Evolutionary conservation across 2,329 filamentous ascomycete genomes (phyloP).

Genomic region (Nannizziopsis arthrosporioides): DNA sequence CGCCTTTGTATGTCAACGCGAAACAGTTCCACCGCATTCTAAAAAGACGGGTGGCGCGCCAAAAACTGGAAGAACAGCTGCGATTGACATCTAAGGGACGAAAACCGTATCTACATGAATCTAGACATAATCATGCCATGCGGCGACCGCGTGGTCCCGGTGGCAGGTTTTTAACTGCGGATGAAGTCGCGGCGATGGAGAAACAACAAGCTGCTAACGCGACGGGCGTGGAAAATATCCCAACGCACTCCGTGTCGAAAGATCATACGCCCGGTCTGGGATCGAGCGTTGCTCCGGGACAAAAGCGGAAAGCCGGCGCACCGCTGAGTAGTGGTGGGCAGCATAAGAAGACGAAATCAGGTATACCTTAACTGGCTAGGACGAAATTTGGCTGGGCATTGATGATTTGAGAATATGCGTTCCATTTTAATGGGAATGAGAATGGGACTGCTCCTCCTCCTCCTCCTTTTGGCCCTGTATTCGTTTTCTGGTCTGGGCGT

Average conservation of each 20-base stretch:
- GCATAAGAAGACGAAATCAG: slow-evolving; percentile 42
- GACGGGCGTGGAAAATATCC: slow-evolving; percentile 27
- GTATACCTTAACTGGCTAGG: slow-evolving; percentile 28
- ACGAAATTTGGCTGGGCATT: slow-evolving; percentile 22
- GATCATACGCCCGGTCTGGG: slow-evolving; percentile 6
- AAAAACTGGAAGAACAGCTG: slow-evolving; percentile 85
- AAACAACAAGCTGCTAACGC: slow-evolving; percentile 30
- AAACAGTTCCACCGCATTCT: slow-evolving; percentile 98
- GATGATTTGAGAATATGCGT: slow-evolving; percentile 37
- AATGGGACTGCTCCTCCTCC: slow-evolving; percentile 14
- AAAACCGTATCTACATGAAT: slow-evolving; percentile 95
- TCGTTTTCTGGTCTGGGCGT: no score
- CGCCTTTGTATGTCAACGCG: slow-evolving; percentile 92
- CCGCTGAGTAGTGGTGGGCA: slow-evolving; percentile 26
- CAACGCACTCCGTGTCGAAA: slow-evolving; percentile 8
- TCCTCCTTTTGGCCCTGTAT: slow-evolving; percentile 18
- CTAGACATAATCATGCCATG: slow-evolving; percentile 97
- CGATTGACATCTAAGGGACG: slow-evolving; percentile 87
- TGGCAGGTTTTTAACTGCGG: slow-evolving; percentile 88
- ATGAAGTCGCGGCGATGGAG: slow-evolving; percentile 87
- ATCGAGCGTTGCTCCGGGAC: slow-evolving; percentile 26
- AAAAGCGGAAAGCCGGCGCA: slow-evolving; percentile 43
- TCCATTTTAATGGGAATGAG: slow-evolving; percentile 20
- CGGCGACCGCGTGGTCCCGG: slow-evolving; percentile 84
- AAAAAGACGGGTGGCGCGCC: slow-evolving; percentile 82